These are phyloP conservation scores for Gracilaria domingensis DNA, from an alignment of 23 red algal genomes.

Conservation along the genomic window DNA sequence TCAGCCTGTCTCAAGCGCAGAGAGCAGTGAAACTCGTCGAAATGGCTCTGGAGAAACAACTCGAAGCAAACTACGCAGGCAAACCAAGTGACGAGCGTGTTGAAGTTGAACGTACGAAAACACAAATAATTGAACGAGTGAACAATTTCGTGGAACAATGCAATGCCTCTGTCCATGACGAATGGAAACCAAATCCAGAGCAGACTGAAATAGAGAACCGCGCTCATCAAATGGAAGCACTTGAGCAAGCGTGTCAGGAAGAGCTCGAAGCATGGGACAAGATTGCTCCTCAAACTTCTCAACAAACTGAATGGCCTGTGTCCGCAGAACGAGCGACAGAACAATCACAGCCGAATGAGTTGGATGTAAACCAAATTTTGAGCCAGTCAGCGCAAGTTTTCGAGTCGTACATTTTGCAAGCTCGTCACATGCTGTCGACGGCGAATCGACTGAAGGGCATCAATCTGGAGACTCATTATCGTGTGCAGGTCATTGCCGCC, in stretches of 20 bases:
- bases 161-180: too few species aligned
- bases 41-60: background rate
- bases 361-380: background rate
- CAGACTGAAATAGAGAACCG: background rate
- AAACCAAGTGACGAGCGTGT: background rate
- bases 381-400: background rate
- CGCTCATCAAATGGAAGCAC: constrained; percentile 1
- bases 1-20: background rate
- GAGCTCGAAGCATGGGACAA: constrained; percentile 17
- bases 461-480: constrained; percentile 17
- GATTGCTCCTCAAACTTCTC: background rate
- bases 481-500: constrained; percentile 1
- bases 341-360: background rate
- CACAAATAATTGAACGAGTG: background rate
- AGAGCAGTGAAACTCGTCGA: background rate
- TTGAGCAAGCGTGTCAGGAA: constrained; percentile 13
- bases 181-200: constrained; percentile 22
- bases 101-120: background rate
- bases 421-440: background rate
- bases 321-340: background rate
- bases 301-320: background rate
- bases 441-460: background rate
- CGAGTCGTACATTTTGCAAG: constrained; percentile 16
- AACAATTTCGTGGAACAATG: constrained; percentile 1
- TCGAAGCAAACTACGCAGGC: background rate